Evolutionary conservation across 2,329 filamentous ascomycete species (phyloP).

Genomic region (Furcasterigmium furcatum): DNA sequence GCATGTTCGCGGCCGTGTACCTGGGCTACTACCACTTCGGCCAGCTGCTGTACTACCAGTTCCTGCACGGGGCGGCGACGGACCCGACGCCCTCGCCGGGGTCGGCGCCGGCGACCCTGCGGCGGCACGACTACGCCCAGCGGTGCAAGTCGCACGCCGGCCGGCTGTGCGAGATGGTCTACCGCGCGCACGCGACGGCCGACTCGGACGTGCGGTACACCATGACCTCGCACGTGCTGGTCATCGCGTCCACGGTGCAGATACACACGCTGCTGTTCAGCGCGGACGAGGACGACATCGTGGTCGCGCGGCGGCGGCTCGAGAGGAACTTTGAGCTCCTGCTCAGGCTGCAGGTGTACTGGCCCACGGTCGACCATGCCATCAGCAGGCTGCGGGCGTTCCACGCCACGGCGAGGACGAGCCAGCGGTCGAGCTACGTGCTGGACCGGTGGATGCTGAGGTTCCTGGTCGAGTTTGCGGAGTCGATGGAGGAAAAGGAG

Average conservation of each 20-base stretch:
- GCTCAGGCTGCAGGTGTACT: slow-evolving; percentile 32
- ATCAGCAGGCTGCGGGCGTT: slow-evolving; percentile 35
- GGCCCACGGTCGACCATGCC: slow-evolving; percentile 33
- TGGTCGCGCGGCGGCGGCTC: slow-evolving; percentile 27
- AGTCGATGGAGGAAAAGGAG: slow-evolving; percentile 22
- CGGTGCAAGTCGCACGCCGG: slow-evolving; percentile 35
- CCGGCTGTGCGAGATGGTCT: slow-evolving; percentile 35
- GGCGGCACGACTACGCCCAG: slow-evolving; percentile 28
- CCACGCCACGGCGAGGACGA: slow-evolving; percentile 34
- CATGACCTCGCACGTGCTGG: slow-evolving; percentile 41
- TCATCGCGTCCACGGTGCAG: slow-evolving; percentile 42
- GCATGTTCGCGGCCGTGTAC: slow-evolving; percentile 39
- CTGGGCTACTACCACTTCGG: slow-evolving; percentile 43
- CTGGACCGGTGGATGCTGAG: slow-evolving; percentile 38
- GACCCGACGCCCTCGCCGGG: slow-evolving; percentile 2
- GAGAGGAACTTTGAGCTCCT: slow-evolving; percentile 42
- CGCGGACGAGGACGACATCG: slow-evolving; percentile 27
- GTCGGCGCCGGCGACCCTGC: slow-evolving; percentile 4
- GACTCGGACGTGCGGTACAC: slow-evolving; percentile 36
- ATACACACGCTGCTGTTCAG: slow-evolving; percentile 41
- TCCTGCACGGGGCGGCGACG: slow-evolving; percentile 24
- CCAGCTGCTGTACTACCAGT: slow-evolving; percentile 44
- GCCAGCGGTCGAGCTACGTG: slow-evolving; percentile 30
- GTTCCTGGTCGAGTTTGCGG: slow-evolving; percentile 28
- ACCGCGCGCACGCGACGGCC: slow-evolving; percentile 27